A percentile compares a stretch with the other conserved stretches of the same genome.
Conservation (phyloP, 139 green algal genomes). For the Chlamydomonas incerta region DNA sequence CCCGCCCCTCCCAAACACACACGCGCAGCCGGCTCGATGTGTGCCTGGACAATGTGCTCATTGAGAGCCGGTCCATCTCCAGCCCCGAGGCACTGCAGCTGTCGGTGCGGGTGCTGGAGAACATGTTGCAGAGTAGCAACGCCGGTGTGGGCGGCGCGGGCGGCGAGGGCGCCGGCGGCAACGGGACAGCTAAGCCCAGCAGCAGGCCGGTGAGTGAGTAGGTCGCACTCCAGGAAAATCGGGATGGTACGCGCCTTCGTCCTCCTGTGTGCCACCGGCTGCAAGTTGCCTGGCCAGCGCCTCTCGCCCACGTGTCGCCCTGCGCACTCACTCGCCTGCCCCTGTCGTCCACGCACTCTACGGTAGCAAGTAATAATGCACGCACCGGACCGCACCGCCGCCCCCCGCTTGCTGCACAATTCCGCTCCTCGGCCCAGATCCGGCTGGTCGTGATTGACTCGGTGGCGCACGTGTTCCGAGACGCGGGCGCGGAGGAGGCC, state of each 20-base stretch:
- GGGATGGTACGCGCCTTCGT: no score
- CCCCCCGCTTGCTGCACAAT: no score
- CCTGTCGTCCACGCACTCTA: no score
- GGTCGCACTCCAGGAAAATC: no score
- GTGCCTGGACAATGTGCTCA: conserved; percentile 2
- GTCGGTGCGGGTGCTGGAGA: conserved; percentile 1
- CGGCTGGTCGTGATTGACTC: conserved; percentile 84
- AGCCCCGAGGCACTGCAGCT: conserved; percentile 12
- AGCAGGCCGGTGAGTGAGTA: no score
- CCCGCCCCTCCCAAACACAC: neutral
- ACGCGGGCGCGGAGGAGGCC: conserved; percentile 25
- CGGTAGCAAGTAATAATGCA: no score
- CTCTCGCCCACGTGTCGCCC: no score
- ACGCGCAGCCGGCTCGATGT: neutral
- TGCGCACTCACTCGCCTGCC: no score
- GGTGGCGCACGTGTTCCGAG: conserved; percentile 75
- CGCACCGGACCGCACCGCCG: no score
- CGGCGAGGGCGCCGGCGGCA: neutral
- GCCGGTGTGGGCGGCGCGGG: neutral
- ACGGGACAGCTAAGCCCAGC: neutral
- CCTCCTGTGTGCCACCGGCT: no score
- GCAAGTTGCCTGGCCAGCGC: no score
- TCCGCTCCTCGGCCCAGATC: no score
- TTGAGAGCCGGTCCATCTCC: conserved; percentile 13
- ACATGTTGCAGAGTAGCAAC: neutral